Evolutionary conservation across 2,329 filamentous ascomycete species (phyloP).

Genomic region (Apiospora rasikravindrae): DNA sequence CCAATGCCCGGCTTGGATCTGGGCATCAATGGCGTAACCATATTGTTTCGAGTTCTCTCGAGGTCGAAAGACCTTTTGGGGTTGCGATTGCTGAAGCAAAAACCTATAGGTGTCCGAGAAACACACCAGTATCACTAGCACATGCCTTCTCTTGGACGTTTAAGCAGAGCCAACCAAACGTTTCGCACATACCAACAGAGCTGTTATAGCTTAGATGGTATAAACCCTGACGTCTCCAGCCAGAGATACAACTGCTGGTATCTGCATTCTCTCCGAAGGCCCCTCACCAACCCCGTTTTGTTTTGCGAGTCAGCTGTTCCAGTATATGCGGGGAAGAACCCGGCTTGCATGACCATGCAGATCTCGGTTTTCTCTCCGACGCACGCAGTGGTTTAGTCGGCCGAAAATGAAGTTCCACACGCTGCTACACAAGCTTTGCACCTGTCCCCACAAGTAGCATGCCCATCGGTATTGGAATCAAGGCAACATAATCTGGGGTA

Average conservation of each 20-base stretch:
- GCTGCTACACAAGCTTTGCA: slow-evolving; percentile 20
- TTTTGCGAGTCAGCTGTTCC: neutral
- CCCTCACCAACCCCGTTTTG: neutral
- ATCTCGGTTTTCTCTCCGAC: slow-evolving; percentile 21
- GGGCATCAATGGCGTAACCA: neutral
- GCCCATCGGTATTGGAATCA: neutral
- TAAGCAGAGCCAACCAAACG: neutral
- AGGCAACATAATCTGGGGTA: neutral
- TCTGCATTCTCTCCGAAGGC: slow-evolving; percentile 1
- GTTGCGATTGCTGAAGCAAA: neutral
- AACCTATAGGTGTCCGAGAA: neutral
- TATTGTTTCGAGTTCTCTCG: neutral
- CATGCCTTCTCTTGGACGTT: neutral
- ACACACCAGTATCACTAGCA: neutral
- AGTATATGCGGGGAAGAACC: neutral
- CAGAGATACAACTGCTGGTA: neutral
- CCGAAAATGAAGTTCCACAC: neutral
- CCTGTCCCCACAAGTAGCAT: neutral
- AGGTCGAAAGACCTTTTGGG: neutral
- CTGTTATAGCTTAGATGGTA: neutral
- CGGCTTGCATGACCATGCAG: neutral
- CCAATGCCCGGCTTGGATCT: slow-evolving; percentile 2
- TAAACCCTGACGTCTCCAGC: neutral
- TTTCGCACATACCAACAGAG: neutral
- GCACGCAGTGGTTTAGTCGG: neutral